These are phyloP conservation scores for Plectosphaerella cucumerina DNA, from an alignment of 2,329 filamentous ascomycete genomes.

Conservation along the genomic window DNA sequence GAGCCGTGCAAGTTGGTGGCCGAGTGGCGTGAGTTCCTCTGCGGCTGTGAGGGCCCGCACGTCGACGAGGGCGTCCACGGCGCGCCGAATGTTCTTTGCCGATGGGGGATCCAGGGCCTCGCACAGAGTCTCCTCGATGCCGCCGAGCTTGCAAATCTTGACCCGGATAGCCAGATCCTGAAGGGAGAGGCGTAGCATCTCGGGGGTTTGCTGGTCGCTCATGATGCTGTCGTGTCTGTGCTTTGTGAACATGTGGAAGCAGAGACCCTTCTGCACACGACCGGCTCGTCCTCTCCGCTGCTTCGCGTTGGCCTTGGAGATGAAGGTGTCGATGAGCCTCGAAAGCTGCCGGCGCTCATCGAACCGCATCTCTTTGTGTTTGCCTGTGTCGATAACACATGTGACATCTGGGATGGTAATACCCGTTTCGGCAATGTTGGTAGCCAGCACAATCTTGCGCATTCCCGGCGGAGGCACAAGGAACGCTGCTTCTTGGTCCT, in stretches of 20 bases:
- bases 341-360: slow-evolving; percentile 92
- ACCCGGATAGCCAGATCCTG: slow-evolving; percentile 94
- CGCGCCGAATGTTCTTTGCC: slow-evolving; percentile 85
- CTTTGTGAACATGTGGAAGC: slow-evolving; percentile 94
- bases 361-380: slow-evolving; percentile 96
- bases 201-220: slow-evolving; percentile 89
- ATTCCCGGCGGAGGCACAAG: slow-evolving; percentile 74
- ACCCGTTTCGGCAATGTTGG: slow-evolving; percentile 97
- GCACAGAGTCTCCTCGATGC: slow-evolving; percentile 84
- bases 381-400: slow-evolving; percentile 93
- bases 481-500: slow-evolving; percentile 94
- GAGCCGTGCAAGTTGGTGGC: slow-evolving; percentile 79
- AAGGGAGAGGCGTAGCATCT: slow-evolving; percentile 89
- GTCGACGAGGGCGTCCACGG: slow-evolving; percentile 89
- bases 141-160: slow-evolving; percentile 94
- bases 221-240: slow-evolving; percentile 81
- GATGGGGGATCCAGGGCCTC: slow-evolving; percentile 88
- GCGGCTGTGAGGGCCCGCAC: slow-evolving; percentile 78
- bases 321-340: slow-evolving; percentile 87
- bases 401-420: slow-evolving; percentile 98
- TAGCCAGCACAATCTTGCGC: slow-evolving; percentile 92
- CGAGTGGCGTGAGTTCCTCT: slow-evolving; percentile 84
- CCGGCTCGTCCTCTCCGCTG: slow-evolving; percentile 91
- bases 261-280: slow-evolving; percentile 90
- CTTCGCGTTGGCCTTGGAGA: slow-evolving; percentile 92